Evolutionary conservation across 176 grass and related monocot species (phyloP).

Genomic region (Eragrostis curvula): DNA sequence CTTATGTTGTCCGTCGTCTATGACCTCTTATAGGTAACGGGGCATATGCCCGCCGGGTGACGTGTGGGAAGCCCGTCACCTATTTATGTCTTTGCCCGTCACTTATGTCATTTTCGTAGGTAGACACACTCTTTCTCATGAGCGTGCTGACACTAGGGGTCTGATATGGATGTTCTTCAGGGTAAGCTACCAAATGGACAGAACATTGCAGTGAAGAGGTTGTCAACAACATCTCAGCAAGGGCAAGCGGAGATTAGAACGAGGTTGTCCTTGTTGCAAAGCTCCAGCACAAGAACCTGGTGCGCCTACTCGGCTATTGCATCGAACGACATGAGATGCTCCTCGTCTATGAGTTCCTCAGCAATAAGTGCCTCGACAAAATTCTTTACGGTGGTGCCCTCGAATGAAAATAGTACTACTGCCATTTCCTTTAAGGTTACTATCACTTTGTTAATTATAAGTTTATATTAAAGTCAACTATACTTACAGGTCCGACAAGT

Average conservation of each 20-base stretch:
- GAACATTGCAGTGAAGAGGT: slow-evolving; percentile 65
- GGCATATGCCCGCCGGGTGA: no score
- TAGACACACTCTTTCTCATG: no score
- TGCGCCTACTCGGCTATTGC: slow-evolving; percentile 52
- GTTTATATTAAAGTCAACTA: background rate
- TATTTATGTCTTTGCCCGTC: no score
- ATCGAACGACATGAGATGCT: slow-evolving; percentile 51
- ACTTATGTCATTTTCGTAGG: no score
- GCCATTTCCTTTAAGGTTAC: no score
- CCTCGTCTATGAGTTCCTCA: slow-evolving; percentile 63
- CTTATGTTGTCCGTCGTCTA: no score
- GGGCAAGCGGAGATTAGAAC: slow-evolving; percentile 50
- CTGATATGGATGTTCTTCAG: slow-evolving; percentile 7
- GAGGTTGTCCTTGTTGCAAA: slow-evolving; percentile 52
- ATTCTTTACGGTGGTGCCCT: slow-evolving; percentile 44
- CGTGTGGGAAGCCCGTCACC: no score
- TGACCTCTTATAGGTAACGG: no score
- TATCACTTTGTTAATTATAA: no score
- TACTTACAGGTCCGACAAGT: slow-evolving; percentile 33
- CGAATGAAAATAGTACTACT: background rate
- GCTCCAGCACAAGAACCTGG: slow-evolving; percentile 70
- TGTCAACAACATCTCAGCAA: slow-evolving; percentile 43
- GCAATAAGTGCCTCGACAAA: slow-evolving; percentile 52
- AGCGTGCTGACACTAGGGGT: no score
- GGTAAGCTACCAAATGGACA: slow-evolving; percentile 43